phyloP scores from a whole-genome alignment of 1,284 basidiomycete species.

The Pseudomicrostroma phylloplanum region DNA sequence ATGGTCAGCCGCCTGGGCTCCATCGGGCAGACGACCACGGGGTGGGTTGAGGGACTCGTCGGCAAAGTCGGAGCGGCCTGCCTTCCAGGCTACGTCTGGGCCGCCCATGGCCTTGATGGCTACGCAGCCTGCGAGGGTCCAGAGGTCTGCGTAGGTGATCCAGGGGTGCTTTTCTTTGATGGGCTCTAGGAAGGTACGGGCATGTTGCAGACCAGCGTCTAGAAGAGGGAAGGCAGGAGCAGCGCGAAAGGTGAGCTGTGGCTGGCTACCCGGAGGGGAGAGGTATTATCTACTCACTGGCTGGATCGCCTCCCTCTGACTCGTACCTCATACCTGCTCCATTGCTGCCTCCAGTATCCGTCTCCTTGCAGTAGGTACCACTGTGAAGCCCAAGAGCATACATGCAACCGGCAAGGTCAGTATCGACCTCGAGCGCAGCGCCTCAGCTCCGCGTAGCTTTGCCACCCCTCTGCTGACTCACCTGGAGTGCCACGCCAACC shows the following conservation, averaged over 20 bases:
- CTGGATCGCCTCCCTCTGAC: slow-evolving; percentile 51
- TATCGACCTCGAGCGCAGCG: background rate
- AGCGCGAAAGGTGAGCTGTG: background rate
- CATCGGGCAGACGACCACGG: slow-evolving; percentile 55
- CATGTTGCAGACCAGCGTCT: slow-evolving; percentile 54
- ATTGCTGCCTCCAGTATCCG: slow-evolving; percentile 56
- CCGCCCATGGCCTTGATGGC: slow-evolving; percentile 57
- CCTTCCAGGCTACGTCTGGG: slow-evolving; percentile 53
- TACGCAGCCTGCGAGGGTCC: slow-evolving; percentile 54
- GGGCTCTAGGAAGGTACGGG: slow-evolving; percentile 55
- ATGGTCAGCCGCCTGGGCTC: slow-evolving; percentile 54
- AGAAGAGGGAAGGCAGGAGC: slow-evolving; percentile 1
- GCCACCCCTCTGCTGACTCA: slow-evolving; percentile 10
- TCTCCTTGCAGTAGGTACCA: slow-evolving; percentile 48
- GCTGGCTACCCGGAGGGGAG: too few relatives aligned
- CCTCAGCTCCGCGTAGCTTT: background rate
- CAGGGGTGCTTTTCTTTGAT: slow-evolving; percentile 56
- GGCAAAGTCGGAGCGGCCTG: slow-evolving; percentile 55
- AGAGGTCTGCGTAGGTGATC: slow-evolving; percentile 56
- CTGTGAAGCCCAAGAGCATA: slow-evolving; percentile 8
- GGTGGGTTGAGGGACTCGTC: slow-evolving; percentile 49
- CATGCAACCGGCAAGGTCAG: background rate
- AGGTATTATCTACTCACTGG: slow-evolving; percentile 20
- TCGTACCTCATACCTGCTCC: slow-evolving; percentile 53
- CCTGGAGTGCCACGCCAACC: slow-evolving; percentile 47